Base-by-base conservation (phyloP, 1,139 yeast species). In the Debaryomyces coudertii region DNA sequence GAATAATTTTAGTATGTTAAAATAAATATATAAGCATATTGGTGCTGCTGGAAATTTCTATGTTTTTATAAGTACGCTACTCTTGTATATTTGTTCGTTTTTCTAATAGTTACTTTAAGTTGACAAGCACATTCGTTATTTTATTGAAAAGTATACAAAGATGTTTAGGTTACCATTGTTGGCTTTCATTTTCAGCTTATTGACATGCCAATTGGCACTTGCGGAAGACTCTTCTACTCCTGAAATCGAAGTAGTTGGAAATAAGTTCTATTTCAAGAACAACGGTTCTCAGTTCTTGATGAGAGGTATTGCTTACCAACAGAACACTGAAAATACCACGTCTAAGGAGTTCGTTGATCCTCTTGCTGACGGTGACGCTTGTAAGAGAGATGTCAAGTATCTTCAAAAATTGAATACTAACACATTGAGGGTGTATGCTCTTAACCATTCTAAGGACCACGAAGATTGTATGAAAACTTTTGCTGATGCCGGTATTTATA, bases 401-500 rank as follows among this genome's bases (percentile, higher is more conserved):
- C 80, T 90, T 60, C 90, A 86, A 66, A 80, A 84, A 57, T 72
- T 89, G 45, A 89, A 92, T 29, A 79, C 90, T 58, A 90, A 92
- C 68, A 82, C 87, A 23, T 76, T 87, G 50, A 73, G 87, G 61
- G 83, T 82, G 15, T 89, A 89, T 67, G 86, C 95, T 8, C 71
- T 88, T 50, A 84, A 87, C 65, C 89, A 93, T n/a, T 81, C 79
- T 49, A 60, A 83, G 47, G 83, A 90, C 66, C 97, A 90, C 64
- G 90, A 87, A 60, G 85, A 81, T 56, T 92, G 98, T 73, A 89
- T 92, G 95, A 75, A 89, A 36, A 78, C 87, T 53, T 81, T 90
- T 58, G 84, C 87, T 56, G 85, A 87, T 46, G 97, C 96, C 7
- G 97, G 97, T 45, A 90, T 92, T 55, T 90, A 90, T 59, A 81